A percentile compares a stretch with the other conserved stretches of the same genome.
These are phyloP conservation scores for Neurospora sp. DNA, from an alignment of 495 filamentous ascomycete species.

Conservation along the genomic window DNA sequence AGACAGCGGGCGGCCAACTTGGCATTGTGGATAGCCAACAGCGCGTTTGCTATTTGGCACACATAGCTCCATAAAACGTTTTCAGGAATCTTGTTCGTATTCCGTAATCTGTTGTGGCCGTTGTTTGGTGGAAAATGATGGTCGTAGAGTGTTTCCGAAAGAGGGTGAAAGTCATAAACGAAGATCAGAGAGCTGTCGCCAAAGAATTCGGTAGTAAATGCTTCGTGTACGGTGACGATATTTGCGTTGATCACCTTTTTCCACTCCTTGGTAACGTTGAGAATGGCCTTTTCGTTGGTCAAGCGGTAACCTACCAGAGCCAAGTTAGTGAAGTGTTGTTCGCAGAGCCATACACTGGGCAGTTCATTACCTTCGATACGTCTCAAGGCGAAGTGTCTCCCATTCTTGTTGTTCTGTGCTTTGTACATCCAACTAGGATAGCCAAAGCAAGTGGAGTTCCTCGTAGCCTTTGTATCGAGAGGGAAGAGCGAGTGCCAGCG, in stretches of 20 bases:
- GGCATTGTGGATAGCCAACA: slow-evolving; percentile 73
- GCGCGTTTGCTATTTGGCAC: slow-evolving; percentile 79
- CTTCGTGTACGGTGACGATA: slow-evolving; percentile 81
- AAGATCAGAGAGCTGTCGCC: slow-evolving; percentile 92
- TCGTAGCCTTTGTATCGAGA: slow-evolving; percentile 67
- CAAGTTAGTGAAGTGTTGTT: background rate
- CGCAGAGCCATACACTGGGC: background rate
- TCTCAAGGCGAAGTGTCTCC: slow-evolving; percentile 71
- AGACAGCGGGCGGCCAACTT: slow-evolving; percentile 77
- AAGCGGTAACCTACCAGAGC: slow-evolving; percentile 41
- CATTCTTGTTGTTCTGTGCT: slow-evolving; percentile 80
- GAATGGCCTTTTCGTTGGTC: slow-evolving; percentile 80
- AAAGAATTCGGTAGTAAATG: slow-evolving; percentile 86
- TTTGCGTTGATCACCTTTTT: slow-evolving; percentile 72
- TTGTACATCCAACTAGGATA: slow-evolving; percentile 93
- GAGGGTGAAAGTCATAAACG: slow-evolving; percentile 85
- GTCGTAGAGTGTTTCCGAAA: slow-evolving; percentile 82
- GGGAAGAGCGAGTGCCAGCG: slow-evolving; percentile 85
- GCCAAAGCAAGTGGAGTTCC: slow-evolving; percentile 65
- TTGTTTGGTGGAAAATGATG: slow-evolving; percentile 58
- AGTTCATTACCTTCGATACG: slow-evolving; percentile 55
- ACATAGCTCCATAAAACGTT: slow-evolving; percentile 83
- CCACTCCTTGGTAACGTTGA: slow-evolving; percentile 74
- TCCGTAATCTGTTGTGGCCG: slow-evolving; percentile 36
- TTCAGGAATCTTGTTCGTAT: slow-evolving; percentile 52